Evolutionary conservation across 2,329 filamentous ascomycete species (phyloP), one percentile per base, ranked within the genome.

Genomic region (Gaeumannomyces sp.): DNA sequence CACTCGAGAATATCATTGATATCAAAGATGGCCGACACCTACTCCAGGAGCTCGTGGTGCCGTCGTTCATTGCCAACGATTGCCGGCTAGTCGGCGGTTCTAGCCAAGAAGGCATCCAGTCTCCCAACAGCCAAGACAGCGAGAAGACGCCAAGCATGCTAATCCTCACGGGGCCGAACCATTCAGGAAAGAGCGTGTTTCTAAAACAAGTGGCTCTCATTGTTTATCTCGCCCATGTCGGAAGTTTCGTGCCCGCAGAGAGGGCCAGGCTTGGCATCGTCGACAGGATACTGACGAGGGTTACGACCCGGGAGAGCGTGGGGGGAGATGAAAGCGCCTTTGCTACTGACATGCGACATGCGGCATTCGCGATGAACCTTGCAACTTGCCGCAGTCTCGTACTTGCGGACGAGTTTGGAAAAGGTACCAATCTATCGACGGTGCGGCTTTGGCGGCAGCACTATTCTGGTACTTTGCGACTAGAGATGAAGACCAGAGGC

Each of bases 161-260:
- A 16, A 79, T 97, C 7, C 76, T 99, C 71, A 98, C 95, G 0
- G 95, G 95, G 0, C 93, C 95, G 5, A 99, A 99, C 70, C 96
- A 95, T 74, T 98, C 95, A 0, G 95, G 95, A 0, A 99, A 99
- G 76, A 98, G 93, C 70, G 86, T 98, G 0, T 98, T 97, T 75
- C 83, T 98, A 73, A 99, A 96, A 75, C 94, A 99, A 74, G 86
- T 92, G 38, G 95, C 93, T 5, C 79, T 97, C 62, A 95, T 97
- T 66, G 88, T 96, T 19, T 97, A 95, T 73, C 84, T 99, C 75
- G 92, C 95, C 0, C 95, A 99, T 72, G 85, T 97, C 64, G 95
- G 95, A 63, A 94, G 92, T 73, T 98, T 91, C 73, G 91, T 99
- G 1, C 94, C 95, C 1, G 94, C 93, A 1, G 82, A 88, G 22